Conservation (phyloP, 179 eudicot genomes). For the Patellifolia procumbens region DNA sequence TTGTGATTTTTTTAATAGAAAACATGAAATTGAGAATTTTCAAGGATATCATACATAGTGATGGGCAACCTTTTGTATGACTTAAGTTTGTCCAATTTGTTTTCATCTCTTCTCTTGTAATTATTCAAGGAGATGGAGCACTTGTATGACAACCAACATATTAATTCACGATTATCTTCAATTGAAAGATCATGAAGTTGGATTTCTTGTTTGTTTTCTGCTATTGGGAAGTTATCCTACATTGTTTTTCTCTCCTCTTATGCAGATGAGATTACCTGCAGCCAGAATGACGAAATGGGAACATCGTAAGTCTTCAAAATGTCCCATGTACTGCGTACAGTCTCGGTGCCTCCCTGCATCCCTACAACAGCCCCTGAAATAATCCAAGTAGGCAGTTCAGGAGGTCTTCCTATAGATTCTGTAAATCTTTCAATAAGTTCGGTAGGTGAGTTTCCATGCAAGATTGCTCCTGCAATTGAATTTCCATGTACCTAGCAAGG, state of each 20-base stretch:
- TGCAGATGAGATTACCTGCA: conserved; percentile 56
- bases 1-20: too few species aligned
- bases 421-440: conserved; percentile 81
- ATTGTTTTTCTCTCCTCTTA: neutral
- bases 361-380: conserved; percentile 93
- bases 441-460: conserved; percentile 76
- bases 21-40: too few species aligned
- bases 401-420: conserved; percentile 84
- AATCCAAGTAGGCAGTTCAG: conserved; percentile 91
- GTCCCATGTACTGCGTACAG: conserved; percentile 65
- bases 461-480: conserved; percentile 66
- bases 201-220: too few species aligned
- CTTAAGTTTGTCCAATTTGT: too few species aligned
- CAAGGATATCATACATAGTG: too few species aligned
- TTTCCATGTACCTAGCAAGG: conserved; percentile 64
- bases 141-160: neutral
- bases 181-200: too few species aligned
- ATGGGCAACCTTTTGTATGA: too few species aligned
- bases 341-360: conserved; percentile 92
- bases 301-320: conserved; percentile 53
- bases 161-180: neutral
- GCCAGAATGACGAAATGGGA: conserved; percentile 94
- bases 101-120: too few species aligned
- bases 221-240: too few species aligned
- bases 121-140: too few species aligned